Evolutionary conservation across 2,329 filamentous ascomycete species (phyloP), one percentile per base, ranked within the genome.

Genomic region (Epichloe uncinata): DNA sequence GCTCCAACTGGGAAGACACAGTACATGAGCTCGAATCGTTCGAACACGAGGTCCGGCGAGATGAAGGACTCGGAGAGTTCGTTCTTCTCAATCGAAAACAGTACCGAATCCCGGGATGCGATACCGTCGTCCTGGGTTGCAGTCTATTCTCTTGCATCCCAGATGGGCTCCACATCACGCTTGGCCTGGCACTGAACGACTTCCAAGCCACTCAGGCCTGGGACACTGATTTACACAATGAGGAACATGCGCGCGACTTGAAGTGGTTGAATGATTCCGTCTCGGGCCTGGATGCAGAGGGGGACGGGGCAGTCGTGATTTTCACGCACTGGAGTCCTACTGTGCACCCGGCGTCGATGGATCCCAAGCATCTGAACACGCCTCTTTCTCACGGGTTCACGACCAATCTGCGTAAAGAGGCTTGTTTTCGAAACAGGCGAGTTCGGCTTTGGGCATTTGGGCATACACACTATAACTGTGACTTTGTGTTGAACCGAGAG

Each of bases 391-490:
- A 59, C 1, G 65, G 54, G 5, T 73, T 75, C 53, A 58, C 61
- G 0, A 72, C 69, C 0, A 68, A 74, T 50, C 50, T 74, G 34
- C 58, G 58, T 0, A 26, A 26, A 0, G 59, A 71, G 52, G 2
- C 8, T 5, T 72, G 67, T 54, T 74, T 66, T 58, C 56, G 4
- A 1, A 63, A 54, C 22, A 26, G 22, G 0, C 56, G 50, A 2
- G 69, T 73, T n/a, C 67, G 60, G 55, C 30, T 71, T 0, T 75
- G 70, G 72, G 71, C 65, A 0, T 75, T 74, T 60, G 71, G 72
- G 1, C 71, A 75, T 52, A 75, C 71, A 8, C 71, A 74, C 54
- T 72, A 62, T 54, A 72, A 70, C 50, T 73, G 69, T 54, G 64
- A 68, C 40, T 71, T 67, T 50, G 22, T 50, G 3, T 60, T 65